A percentile compares a stretch with the other conserved stretches of the same genome.
phyloP scores from a whole-genome alignment of 768 basidiomycete species.

The Tremella yokohamensis region DNA sequence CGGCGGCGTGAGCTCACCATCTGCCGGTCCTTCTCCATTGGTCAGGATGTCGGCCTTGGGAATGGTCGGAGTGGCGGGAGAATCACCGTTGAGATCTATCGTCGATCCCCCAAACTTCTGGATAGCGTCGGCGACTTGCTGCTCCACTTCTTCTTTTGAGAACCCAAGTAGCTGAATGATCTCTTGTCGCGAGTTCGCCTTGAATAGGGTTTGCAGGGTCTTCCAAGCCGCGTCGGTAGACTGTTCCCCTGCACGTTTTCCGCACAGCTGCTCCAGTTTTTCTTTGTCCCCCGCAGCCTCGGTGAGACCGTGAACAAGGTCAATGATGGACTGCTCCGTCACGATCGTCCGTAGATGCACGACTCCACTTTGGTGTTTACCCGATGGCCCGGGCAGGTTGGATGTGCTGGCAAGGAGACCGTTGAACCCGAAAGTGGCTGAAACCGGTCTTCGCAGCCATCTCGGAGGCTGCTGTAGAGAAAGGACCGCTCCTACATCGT shows the following conservation, averaged over 20 bases:
- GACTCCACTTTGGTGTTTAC: slow-evolving; percentile 74
- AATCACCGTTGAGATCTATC: not conserved
- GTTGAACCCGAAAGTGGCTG: slow-evolving; percentile 83
- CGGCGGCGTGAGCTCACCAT: slow-evolving; percentile 3
- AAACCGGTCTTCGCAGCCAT: slow-evolving; percentile 83
- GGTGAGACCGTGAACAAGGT: slow-evolving; percentile 67
- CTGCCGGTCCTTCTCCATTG: slow-evolving; percentile 3
- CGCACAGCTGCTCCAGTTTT: slow-evolving; percentile 66
- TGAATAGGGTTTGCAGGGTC: slow-evolving; percentile 72
- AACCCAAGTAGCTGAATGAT: slow-evolving; percentile 86
- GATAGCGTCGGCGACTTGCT: slow-evolving; percentile 75
- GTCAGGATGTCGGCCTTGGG: slow-evolving; percentile 41
- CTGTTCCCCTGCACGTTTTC: slow-evolving; percentile 52
- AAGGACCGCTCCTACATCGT: slow-evolving; percentile 57
- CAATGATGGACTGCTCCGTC: slow-evolving; percentile 70
- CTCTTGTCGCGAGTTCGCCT: slow-evolving; percentile 82
- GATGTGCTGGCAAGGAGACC: slow-evolving; percentile 77
- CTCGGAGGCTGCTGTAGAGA: slow-evolving; percentile 93
- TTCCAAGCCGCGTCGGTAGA: slow-evolving; percentile 70
- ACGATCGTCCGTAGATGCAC: slow-evolving; percentile 75
- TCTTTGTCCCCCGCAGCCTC: slow-evolving; percentile 58
- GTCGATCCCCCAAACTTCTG: slow-evolving; percentile 54
- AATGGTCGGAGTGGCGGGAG: slow-evolving; percentile 29
- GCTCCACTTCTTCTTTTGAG: slow-evolving; percentile 77
- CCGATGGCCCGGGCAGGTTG: slow-evolving; percentile 61